Conservation (phyloP, 2,329 filamentous ascomycete species). For the Xylaria sp. region DNA sequence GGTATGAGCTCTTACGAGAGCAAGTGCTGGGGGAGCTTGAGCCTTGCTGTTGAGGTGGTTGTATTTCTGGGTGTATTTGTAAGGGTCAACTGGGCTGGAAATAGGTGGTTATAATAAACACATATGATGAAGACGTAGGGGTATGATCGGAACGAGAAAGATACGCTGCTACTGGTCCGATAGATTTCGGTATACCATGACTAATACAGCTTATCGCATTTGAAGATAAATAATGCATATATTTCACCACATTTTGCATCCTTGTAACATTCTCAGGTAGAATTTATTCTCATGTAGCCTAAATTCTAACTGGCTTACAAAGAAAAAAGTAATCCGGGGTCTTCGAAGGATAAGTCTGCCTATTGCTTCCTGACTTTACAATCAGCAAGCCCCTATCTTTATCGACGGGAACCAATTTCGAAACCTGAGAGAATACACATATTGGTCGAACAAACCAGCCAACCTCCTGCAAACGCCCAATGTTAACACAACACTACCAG, state of each 20-base stretch:
- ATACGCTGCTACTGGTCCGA: background rate
- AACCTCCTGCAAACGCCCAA: slow-evolving; percentile 18
- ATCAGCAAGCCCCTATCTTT: slow-evolving; percentile 15
- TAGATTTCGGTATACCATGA: background rate
- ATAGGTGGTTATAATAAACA: background rate
- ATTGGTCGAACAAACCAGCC: slow-evolving; percentile 4
- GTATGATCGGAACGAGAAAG: background rate
- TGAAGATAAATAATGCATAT: background rate
- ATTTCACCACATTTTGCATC: background rate
- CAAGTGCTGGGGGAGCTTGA: slow-evolving; percentile 62
- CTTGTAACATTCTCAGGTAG: background rate
- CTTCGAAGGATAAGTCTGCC: background rate
- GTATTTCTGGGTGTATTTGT: background rate
- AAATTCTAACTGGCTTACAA: background rate
- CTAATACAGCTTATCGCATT: background rate
- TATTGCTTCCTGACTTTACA: background rate
- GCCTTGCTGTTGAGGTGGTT: slow-evolving; percentile 37
- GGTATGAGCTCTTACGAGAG: slow-evolving; percentile 64
- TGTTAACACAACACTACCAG: slow-evolving; percentile 14
- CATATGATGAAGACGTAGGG: background rate
- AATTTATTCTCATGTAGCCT: background rate
- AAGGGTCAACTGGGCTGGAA: background rate
- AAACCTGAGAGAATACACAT: slow-evolving; percentile 23
- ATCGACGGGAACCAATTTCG: slow-evolving; percentile 17
- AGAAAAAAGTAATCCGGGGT: background rate